phyloP scores from a whole-genome alignment of 768 basidiomycete genomes.

The Mrakia gelida region DNA sequence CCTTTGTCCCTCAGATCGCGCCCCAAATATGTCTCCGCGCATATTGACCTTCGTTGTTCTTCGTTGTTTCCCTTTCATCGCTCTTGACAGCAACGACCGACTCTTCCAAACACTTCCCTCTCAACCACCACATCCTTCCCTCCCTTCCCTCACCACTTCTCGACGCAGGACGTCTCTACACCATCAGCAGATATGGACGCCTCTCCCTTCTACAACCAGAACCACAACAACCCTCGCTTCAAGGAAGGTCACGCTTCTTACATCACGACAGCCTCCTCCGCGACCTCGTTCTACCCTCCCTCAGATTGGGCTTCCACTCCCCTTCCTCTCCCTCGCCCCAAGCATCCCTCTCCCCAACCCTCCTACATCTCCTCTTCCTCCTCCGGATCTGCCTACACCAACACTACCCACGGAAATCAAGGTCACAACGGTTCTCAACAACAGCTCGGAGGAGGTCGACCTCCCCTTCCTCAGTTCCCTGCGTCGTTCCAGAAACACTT shows the following conservation, averaged over 20 bases:
- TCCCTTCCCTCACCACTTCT: background rate
- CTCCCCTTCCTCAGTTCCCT: conserved; percentile 15
- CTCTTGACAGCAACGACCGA: background rate
- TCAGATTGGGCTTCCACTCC: conserved; percentile 8
- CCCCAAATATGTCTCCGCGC: background rate
- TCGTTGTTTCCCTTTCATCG: background rate
- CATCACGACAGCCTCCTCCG: conserved; percentile 8
- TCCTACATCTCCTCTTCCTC: conserved; percentile 2
- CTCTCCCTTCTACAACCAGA: background rate
- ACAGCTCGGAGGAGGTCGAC: background rate
- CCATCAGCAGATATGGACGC: background rate
- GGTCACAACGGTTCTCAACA: background rate
- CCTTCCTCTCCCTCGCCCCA: background rate
- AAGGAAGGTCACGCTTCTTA: background rate
- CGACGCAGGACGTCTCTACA: conserved; percentile 1
- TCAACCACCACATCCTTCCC: conserved; percentile 2
- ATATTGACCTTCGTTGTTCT: background rate
- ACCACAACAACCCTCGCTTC: conserved; percentile 1
- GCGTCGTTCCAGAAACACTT: conserved; percentile 23
- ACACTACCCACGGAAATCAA: background rate
- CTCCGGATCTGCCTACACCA: background rate
- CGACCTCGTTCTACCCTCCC: conserved; percentile 20
- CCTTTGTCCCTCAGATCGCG: no score
- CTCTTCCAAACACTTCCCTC: background rate
- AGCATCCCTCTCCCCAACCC: background rate